These are phyloP conservation scores for Ogataea angusta DNA, from an alignment of 805 yeast genomes.

Conservation along the genomic window DNA sequence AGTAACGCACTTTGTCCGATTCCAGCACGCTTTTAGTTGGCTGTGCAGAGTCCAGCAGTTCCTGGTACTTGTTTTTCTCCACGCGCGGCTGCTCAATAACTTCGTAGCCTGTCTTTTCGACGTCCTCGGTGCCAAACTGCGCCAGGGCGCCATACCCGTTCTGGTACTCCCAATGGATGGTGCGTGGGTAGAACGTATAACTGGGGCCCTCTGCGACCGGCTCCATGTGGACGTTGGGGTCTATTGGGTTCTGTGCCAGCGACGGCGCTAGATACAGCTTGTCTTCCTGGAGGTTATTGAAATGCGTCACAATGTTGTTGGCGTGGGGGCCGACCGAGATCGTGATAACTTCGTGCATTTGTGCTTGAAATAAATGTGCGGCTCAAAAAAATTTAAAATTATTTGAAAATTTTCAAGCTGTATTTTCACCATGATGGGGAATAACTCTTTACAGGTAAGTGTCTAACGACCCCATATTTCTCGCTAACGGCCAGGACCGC, in stretches of 20 bases:
- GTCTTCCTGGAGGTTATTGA: slow-evolving; percentile 75
- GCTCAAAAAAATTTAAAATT: slow-evolving; percentile 11
- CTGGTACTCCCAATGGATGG: slow-evolving; percentile 73
- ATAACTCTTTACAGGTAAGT: slow-evolving; percentile 12
- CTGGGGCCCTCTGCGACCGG: slow-evolving; percentile 41
- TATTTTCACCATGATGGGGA: slow-evolving; percentile 5
- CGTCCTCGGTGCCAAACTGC: slow-evolving; percentile 44
- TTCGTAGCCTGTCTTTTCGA: slow-evolving; percentile 11
- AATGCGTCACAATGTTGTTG: slow-evolving; percentile 74
- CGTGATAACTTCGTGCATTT: slow-evolving; percentile 73
- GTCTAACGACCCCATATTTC: background rate
- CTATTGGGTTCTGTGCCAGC: slow-evolving; percentile 29
- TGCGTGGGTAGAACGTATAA: slow-evolving; percentile 75
- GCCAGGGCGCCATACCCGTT: slow-evolving; percentile 75
- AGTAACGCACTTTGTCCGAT: slow-evolving; percentile 48
- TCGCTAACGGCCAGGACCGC: slow-evolving; percentile 50
- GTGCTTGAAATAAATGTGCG: slow-evolving; percentile 8
- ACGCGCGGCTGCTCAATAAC: slow-evolving; percentile 32
- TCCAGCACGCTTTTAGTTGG: slow-evolving; percentile 35
- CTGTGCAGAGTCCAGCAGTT: slow-evolving; percentile 51
- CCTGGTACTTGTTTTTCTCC: slow-evolving; percentile 58
- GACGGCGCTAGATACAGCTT: slow-evolving; percentile 51
- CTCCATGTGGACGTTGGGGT: slow-evolving; percentile 46
- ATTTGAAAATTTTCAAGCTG: slow-evolving; percentile 5
- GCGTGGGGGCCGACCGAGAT: slow-evolving; percentile 70